These are phyloP conservation scores for Blastobotrys arbuscula DNA, from an alignment of 1,139 yeast species.

Conservation along the genomic window DNA sequence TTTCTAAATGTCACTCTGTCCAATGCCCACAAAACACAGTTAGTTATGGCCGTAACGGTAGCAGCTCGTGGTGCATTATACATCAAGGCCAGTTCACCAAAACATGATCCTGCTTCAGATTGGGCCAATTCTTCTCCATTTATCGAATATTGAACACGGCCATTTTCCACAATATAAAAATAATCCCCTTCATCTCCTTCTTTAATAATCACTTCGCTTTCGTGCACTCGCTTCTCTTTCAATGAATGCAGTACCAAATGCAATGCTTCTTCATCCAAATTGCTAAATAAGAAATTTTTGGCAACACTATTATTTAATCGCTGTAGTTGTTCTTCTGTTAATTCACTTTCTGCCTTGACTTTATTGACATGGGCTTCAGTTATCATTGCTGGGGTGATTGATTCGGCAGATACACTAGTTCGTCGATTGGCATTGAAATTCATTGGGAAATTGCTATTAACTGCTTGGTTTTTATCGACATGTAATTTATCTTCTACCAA, in stretches of 20 bases:
- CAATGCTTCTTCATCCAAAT: conserved; percentile 65
- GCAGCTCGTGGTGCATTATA: conserved; percentile 98
- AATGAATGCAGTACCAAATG: conserved; percentile 77
- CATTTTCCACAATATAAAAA: conserved; percentile 83
- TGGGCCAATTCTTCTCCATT: conserved; percentile 68
- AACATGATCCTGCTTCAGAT: conserved; percentile 79
- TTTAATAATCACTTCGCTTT: conserved; percentile 64
- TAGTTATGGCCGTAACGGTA: conserved; percentile 72
- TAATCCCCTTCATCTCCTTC: conserved; percentile 98
- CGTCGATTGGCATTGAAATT: conserved; percentile 74
- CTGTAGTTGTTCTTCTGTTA: conserved; percentile 50
- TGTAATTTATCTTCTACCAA: background rate
- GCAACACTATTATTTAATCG: conserved; percentile 68
- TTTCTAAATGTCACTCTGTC: conserved; percentile 92
- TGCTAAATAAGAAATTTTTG: conserved; percentile 75
- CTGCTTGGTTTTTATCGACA: background rate
- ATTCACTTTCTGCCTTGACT: conserved; percentile 10
- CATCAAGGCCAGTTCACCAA: conserved; percentile 96
- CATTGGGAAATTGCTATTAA: conserved; percentile 16
- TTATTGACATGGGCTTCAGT: conserved; percentile 8
- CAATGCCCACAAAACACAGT: conserved; percentile 80
- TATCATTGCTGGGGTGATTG: conserved; percentile 25
- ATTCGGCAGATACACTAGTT: conserved; percentile 80
- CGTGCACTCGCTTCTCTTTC: conserved; percentile 58
- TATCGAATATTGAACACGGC: conserved; percentile 75